A percentile compares a stretch with the other conserved stretches of the same genome.
phyloP scores from a whole-genome alignment of 805 yeast species.

The Metschnikowia vanudenii region DNA sequence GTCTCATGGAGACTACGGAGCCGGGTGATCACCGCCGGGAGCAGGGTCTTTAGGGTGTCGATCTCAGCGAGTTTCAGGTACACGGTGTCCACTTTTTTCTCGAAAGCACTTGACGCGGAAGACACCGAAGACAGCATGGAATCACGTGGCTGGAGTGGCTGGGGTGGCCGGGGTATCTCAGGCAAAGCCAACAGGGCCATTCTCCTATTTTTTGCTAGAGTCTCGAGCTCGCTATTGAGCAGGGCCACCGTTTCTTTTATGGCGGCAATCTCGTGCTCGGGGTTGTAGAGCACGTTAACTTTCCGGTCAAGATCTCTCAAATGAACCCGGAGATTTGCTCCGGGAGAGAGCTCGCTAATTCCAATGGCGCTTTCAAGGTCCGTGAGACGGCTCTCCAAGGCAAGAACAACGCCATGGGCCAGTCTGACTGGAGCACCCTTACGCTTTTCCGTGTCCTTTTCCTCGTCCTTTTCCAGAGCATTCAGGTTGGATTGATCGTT shows the following conservation, averaged over 20 bases:
- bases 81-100: slow-evolving; percentile 27
- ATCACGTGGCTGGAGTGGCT: neutral
- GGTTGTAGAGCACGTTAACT: slow-evolving; percentile 34
- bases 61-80: slow-evolving; percentile 27
- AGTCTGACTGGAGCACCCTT: neutral
- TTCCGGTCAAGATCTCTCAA: slow-evolving; percentile 34
- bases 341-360: slow-evolving; percentile 4
- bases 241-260: slow-evolving; percentile 26
- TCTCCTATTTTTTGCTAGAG: slow-evolving; percentile 21
- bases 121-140: neutral
- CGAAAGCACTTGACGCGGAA: slow-evolving; percentile 7
- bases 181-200: slow-evolving; percentile 16
- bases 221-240: slow-evolving; percentile 29
- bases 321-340: slow-evolving; percentile 24
- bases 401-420: slow-evolving; percentile 14
- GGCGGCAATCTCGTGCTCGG: slow-evolving; percentile 28
- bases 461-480: neutral
- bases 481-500: too few species aligned
- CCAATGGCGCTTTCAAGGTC: slow-evolving; percentile 27
- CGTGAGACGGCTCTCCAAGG: slow-evolving; percentile 27
- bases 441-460: neutral
- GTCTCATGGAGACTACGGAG: slow-evolving; percentile 32
- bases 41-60: slow-evolving; percentile 20
- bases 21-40: slow-evolving; percentile 29
- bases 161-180: slow-evolving; percentile 2